Conservation (phyloP, 2,329 filamentous ascomycete species). For the Neocucurbitaria cava region DNA sequence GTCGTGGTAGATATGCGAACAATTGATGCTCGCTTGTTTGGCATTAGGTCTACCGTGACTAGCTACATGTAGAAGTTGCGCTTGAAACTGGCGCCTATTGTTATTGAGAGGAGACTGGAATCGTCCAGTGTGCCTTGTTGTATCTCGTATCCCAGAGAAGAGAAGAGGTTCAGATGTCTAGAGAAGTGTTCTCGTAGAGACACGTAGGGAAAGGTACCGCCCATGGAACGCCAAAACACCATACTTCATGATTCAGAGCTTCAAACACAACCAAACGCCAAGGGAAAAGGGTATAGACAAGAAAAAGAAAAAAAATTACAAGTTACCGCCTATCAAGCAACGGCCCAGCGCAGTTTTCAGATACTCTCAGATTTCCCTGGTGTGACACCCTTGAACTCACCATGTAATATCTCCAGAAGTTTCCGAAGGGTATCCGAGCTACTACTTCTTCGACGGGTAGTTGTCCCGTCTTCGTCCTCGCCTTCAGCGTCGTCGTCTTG, state of each 20-base stretch:
- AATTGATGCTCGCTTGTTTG: not conserved
- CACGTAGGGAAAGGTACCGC: not conserved
- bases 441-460: conserved; percentile 30
- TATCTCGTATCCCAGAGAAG: conserved; percentile 9
- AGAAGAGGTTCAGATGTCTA: conserved; percentile 1
- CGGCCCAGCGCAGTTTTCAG: conserved; percentile 2
- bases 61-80: not conserved
- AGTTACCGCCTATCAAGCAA: not conserved
- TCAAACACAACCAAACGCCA: conserved; percentile 12
- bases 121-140: not conserved
- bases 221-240: conserved; percentile 14
- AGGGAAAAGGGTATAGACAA: conserved; percentile 17
- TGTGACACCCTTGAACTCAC: conserved; percentile 39
- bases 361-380: conserved; percentile 31
- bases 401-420: conserved; percentile 48
- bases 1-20: not conserved
- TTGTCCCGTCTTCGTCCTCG: conserved; percentile 34
- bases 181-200: not conserved
- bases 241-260: conserved; percentile 17
- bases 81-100: not conserved
- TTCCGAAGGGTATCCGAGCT: conserved; percentile 48
- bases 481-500: conserved; percentile 42
- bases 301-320: conserved; percentile 8
- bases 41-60: not conserved
- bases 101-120: not conserved